Evolutionary conservation across 2,329 filamentous ascomycete genomes (phyloP).

Genomic region (Pseudomassariella vexata): DNA sequence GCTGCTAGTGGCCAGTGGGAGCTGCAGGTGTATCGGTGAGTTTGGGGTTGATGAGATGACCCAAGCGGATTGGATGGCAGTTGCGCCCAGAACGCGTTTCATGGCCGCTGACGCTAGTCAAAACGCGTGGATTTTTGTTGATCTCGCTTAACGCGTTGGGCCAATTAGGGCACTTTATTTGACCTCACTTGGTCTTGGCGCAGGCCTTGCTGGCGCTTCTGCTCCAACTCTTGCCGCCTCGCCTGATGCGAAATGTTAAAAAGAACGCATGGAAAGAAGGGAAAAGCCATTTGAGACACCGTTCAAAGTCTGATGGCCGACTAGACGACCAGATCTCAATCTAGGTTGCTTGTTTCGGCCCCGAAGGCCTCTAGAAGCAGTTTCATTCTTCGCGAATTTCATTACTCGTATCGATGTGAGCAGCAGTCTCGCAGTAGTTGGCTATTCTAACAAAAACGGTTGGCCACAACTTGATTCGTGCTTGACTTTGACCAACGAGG

Average conservation of each 20-base stretch:
- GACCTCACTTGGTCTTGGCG: slow-evolving; percentile 14
- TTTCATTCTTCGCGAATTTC: too few relatives aligned
- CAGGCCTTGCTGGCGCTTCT: too few relatives aligned
- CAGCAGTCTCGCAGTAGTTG: too few relatives aligned
- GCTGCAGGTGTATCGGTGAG: slow-evolving; percentile 4
- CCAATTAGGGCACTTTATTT: slow-evolving; percentile 12
- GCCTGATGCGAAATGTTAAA: neutral
- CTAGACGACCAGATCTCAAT: neutral
- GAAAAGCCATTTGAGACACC: neutral
- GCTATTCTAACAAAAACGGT: too few relatives aligned
- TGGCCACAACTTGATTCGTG: too few relatives aligned
- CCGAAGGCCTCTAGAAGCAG: too few relatives aligned
- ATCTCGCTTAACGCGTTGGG: slow-evolving; percentile 11
- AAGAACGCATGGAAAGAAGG: neutral
- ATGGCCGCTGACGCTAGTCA: slow-evolving; percentile 3
- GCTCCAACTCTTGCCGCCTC: too few relatives aligned
- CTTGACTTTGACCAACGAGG: too few relatives aligned
- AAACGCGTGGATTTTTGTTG: slow-evolving; percentile 15
- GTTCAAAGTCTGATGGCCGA: neutral
- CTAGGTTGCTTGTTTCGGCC: too few relatives aligned
- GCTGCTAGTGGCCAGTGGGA: too few relatives aligned
- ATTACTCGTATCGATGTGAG: too few relatives aligned
- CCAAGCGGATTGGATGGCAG: slow-evolving; percentile 6
- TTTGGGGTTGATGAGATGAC: slow-evolving; percentile 7
- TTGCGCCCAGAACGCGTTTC: neutral